Conservation (phyloP, 805 yeast genomes). For the Candida ascalaphidarum region DNA sequence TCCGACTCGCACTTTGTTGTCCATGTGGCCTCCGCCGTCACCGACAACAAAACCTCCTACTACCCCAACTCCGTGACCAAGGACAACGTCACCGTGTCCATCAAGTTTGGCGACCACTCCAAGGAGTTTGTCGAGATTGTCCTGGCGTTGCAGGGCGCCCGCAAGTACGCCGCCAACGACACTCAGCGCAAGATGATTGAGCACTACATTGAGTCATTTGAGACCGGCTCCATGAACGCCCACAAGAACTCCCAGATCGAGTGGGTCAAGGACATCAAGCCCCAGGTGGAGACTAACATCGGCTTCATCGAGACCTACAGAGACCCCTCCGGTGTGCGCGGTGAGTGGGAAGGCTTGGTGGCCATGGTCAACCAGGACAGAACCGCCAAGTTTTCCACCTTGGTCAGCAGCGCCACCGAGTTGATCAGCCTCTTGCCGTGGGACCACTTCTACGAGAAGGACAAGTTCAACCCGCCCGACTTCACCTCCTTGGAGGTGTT, state of each 20-base stretch:
- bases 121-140: constrained; percentile 56
- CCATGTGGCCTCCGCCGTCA: constrained; percentile 58
- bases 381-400: constrained; percentile 65
- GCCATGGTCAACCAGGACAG: constrained; percentile 86
- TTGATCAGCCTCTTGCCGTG: constrained; percentile 71
- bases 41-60: constrained; percentile 41
- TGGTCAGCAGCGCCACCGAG: constrained; percentile 59
- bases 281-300: constrained; percentile 61
- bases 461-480: constrained; percentile 84
- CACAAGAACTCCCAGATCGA: constrained; percentile 77
- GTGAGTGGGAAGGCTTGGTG: constrained; percentile 90
- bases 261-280: constrained; percentile 86
- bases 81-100: constrained; percentile 24
- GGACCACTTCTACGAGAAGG: constrained; percentile 70
- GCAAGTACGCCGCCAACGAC: constrained; percentile 60
- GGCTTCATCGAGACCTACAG: constrained; percentile 92
- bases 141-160: constrained; percentile 47
- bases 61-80: constrained; percentile 37
- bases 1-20: constrained; percentile 43
- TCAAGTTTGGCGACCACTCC: constrained; percentile 74
- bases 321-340: constrained; percentile 86
- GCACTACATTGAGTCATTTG: constrained; percentile 59
- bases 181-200: constrained; percentile 61
- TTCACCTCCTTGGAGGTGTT: constrained; percentile 85
- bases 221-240: constrained; percentile 76